Evolutionary conservation across 140 eudicot species (phyloP).

Genomic region (Ambrosia hybrid): DNA sequence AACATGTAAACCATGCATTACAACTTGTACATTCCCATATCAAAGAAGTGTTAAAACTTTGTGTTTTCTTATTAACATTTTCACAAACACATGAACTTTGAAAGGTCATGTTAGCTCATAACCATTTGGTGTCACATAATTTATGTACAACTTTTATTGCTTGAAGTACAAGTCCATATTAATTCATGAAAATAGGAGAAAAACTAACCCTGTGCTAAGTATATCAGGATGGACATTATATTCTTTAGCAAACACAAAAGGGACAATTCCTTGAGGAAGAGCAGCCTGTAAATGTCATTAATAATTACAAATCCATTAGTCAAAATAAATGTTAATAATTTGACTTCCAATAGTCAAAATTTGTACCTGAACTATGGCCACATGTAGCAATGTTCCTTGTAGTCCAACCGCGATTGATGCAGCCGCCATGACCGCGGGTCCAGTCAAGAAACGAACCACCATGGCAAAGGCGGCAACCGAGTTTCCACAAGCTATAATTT

Average conservation of each 20-base stretch:
- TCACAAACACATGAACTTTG: too few species aligned
- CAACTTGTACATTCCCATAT: slow-evolving; percentile 12
- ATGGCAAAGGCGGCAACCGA: slow-evolving; percentile 74
- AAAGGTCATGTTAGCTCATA: too few species aligned
- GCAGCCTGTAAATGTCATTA: slow-evolving; percentile 54
- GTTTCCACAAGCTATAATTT: slow-evolving; percentile 91
- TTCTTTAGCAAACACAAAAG: slow-evolving; percentile 94
- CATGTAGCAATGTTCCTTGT: slow-evolving; percentile 66
- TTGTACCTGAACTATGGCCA: slow-evolving; percentile 89
- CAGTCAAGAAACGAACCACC: slow-evolving; percentile 68
- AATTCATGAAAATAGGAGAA: slow-evolving; percentile 1
- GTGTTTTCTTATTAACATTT: too few species aligned
- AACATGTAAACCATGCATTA: slow-evolving; percentile 25
- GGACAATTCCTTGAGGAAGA: slow-evolving; percentile 96
- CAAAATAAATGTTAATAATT: slow-evolving; percentile 5
- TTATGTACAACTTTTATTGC: too few species aligned
- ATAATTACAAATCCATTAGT: slow-evolving; percentile 15
- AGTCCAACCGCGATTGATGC: slow-evolving; percentile 77
- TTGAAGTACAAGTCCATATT: not conserved
- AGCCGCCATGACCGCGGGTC: slow-evolving; percentile 95
- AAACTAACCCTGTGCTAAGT: slow-evolving; percentile 80
- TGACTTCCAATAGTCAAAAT: slow-evolving; percentile 21
- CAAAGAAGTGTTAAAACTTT: too few species aligned
- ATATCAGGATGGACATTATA: slow-evolving; percentile 88
- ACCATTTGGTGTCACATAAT: too few species aligned